phyloP scores from a whole-genome alignment of 1,284 basidiomycete genomes.

The Marasmius fiardii region DNA sequence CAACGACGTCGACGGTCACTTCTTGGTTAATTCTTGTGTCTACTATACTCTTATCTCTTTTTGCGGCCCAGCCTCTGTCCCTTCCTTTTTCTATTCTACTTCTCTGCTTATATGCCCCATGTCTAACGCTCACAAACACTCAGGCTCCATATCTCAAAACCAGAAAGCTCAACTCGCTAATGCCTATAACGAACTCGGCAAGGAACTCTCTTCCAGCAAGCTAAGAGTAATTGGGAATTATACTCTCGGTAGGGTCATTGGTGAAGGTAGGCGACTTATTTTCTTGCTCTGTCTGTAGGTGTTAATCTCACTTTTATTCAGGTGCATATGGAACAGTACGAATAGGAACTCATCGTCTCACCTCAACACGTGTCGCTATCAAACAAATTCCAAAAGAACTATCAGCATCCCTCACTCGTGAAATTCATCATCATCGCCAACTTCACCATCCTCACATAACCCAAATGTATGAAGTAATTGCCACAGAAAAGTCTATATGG shows the following conservation, averaged over 20 bases:
- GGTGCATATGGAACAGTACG: conserved; percentile 93
- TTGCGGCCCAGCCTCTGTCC: conserved; percentile 13
- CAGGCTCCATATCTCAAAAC: conserved; percentile 69
- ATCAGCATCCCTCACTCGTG: conserved; percentile 88
- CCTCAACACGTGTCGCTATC: conserved; percentile 88
- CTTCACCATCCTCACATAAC: conserved; percentile 95
- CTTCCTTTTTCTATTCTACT: conserved; percentile 11
- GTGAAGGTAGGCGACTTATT: conserved; percentile 72
- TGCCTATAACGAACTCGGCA: conserved; percentile 96
- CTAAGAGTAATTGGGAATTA: conserved; percentile 94
- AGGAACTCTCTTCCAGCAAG: conserved; percentile 87
- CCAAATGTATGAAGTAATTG: conserved; percentile 97
- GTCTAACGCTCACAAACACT: conserved; percentile 57
- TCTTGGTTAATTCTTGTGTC: conserved; percentile 10
- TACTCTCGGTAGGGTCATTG: conserved; percentile 92
- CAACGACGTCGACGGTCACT: not conserved
- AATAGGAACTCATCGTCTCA: conserved; percentile 88
- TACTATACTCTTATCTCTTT: conserved; percentile 4
- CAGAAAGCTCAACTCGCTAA: conserved; percentile 85
- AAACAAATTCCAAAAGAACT: conserved; percentile 97
- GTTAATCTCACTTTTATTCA: conserved; percentile 25
- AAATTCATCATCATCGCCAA: conserved; percentile 97
- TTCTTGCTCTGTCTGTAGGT: not conserved
- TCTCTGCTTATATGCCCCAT: conserved; percentile 20
- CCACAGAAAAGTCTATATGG: conserved; percentile 94